phyloP scores from a whole-genome alignment of 2,329 filamentous ascomycete species.

The Fusarium decemcellulare region DNA sequence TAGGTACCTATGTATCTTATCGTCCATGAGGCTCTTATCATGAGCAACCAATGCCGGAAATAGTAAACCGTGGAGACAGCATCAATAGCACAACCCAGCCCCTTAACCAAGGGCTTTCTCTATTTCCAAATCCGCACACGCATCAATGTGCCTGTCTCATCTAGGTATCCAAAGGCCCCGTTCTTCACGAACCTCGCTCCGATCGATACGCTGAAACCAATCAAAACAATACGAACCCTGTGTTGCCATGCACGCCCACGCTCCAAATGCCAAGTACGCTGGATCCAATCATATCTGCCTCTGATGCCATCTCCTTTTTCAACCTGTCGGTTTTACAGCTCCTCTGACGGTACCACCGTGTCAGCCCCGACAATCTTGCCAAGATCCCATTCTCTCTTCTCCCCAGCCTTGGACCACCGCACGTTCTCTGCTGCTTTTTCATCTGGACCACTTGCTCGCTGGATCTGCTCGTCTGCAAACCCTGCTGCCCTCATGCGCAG shows the following conservation, averaged over 20 bases:
- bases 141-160: background rate
- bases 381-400: conserved; percentile 73
- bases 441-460: conserved; percentile 69
- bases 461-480: conserved; percentile 82
- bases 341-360: conserved; percentile 24
- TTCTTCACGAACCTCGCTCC: background rate
- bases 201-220: conserved; percentile 9
- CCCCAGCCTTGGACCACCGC: conserved; percentile 78
- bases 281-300: conserved; percentile 32
- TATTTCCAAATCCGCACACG: conserved; percentile 6
- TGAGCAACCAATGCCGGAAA: conserved; percentile 22
- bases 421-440: conserved; percentile 76
- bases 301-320: conserved; percentile 16
- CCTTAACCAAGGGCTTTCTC: conserved; percentile 1
- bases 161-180: background rate
- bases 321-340: conserved; percentile 13
- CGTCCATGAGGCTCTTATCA: background rate
- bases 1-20: background rate
- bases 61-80: conserved; percentile 13
- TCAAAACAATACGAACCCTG: conserved; percentile 23
- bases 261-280: conserved; percentile 10
- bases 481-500: conserved; percentile 83
- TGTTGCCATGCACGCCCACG: background rate
- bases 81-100: conserved; percentile 1
- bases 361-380: conserved; percentile 59